phyloP scores from a whole-genome alignment of 768 basidiomycete genomes.

The Boletellus ananas region DNA sequence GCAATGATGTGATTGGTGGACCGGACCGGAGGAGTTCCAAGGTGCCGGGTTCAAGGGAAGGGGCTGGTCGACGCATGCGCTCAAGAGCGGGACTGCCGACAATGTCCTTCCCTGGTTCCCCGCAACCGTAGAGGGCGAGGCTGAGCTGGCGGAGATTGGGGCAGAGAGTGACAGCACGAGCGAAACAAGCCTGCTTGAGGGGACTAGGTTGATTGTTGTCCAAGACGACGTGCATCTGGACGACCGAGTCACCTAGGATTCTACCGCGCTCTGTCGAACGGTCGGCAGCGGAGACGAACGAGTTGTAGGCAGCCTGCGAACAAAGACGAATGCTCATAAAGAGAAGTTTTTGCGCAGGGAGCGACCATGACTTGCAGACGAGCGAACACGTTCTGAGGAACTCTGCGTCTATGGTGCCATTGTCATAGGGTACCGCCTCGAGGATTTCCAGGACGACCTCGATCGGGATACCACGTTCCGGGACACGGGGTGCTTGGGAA shows the following conservation, averaged over 20 bases:
- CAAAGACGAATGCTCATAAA: slow-evolving; percentile 56
- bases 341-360: slow-evolving; percentile 59
- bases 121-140: slow-evolving; percentile 58
- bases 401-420: slow-evolving; percentile 33
- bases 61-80: slow-evolving; percentile 48
- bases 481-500: slow-evolving; percentile 20
- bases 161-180: slow-evolving; percentile 53
- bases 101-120: slow-evolving; percentile 47
- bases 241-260: slow-evolving; percentile 50
- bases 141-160: slow-evolving; percentile 54
- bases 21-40: slow-evolving; percentile 51
- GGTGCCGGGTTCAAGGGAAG: slow-evolving; percentile 51
- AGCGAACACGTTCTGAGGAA: slow-evolving; percentile 55
- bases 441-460: slow-evolving; percentile 64
- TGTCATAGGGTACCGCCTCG: slow-evolving; percentile 48
- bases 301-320: slow-evolving; percentile 48
- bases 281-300: slow-evolving; percentile 52
- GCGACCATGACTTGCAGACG: slow-evolving; percentile 65
- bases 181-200: slow-evolving; percentile 55
- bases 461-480: slow-evolving; percentile 45
- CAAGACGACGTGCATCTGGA: slow-evolving; percentile 51
- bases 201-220: slow-evolving; percentile 66
- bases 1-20: slow-evolving; percentile 49
- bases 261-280: slow-evolving; percentile 45
- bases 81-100: slow-evolving; percentile 44